Percentiles rank a stretch among this genome's conserved stretches.
Evolutionary conservation across 371 early-diverging fungal species (phyloP).

Genomic region (Mortierella sp.): DNA sequence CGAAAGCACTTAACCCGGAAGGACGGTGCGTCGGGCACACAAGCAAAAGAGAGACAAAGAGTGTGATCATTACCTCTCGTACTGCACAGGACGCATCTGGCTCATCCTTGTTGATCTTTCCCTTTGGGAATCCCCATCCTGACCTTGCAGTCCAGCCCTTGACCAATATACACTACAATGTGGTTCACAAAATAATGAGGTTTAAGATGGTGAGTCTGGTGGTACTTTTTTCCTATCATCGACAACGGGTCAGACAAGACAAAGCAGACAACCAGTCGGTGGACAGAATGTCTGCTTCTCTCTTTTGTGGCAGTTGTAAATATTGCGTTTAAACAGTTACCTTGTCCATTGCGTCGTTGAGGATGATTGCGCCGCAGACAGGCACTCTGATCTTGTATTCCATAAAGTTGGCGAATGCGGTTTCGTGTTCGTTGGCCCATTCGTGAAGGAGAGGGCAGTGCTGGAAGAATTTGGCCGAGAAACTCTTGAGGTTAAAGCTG

Average conservation of each 20-base stretch:
- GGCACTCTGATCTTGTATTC: constrained; percentile 98
- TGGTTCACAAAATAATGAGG: not conserved
- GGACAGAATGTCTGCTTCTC: not conserved
- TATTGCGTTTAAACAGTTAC: constrained; percentile 38
- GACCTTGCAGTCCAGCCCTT: constrained; percentile 91
- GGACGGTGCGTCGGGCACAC: not conserved
- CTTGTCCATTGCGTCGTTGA: constrained; percentile 90
- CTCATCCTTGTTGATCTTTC: constrained; percentile 99
- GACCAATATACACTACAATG: constrained; percentile 80
- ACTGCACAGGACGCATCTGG: constrained; percentile 92
- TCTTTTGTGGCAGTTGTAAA: too few species aligned
- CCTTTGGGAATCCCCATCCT: constrained; percentile 98
- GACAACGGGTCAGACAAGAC: not conserved
- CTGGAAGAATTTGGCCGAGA: constrained; percentile 82
- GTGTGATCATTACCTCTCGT: constrained; percentile 82
- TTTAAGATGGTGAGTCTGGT: not conserved
- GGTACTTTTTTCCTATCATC: not conserved
- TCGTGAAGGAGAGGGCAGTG: constrained; percentile 91
- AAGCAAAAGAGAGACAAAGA: not conserved
- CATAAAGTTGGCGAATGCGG: constrained; percentile 92
- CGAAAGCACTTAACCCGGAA: not conserved
- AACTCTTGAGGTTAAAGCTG: constrained; percentile 85
- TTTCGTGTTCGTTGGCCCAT: constrained; percentile 90
- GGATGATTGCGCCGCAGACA: constrained; percentile 99
- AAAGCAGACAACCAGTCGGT: not conserved